A percentile compares a stretch with the other conserved stretches of the same genome.
Evolutionary conservation across 225 moss, liverwort and hornwort genomes (phyloP).

Genomic region (Lunularia cruciata): DNA sequence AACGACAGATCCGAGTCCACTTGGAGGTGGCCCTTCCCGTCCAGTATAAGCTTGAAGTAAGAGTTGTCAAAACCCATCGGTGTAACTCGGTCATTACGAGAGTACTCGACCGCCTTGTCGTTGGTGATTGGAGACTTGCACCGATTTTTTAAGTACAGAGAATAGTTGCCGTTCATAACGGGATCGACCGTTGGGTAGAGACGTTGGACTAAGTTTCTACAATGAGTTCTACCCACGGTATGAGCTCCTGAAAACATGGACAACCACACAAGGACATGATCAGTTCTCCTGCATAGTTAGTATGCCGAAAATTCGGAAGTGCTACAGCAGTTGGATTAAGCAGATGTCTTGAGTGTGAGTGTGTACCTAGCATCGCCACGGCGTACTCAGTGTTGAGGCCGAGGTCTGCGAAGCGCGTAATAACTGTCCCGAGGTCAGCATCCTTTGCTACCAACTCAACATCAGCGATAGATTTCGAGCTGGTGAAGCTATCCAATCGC

Average conservation of each 20-base stretch:
- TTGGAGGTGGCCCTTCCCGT: slow-evolving; percentile 52
- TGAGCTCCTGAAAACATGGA: slow-evolving; percentile 44
- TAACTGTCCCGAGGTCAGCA: slow-evolving; percentile 31
- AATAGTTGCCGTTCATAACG: slow-evolving; percentile 49
- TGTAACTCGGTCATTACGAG: slow-evolving; percentile 60
- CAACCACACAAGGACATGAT: neutral
- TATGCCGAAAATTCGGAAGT: neutral
- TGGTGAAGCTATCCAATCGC: slow-evolving; percentile 43
- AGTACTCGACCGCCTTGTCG: slow-evolving; percentile 47
- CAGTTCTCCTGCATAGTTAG: neutral
- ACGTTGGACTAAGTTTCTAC: slow-evolving; percentile 47
- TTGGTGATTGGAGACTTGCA: slow-evolving; percentile 33
- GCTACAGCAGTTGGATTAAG: neutral
- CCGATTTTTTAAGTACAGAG: slow-evolving; percentile 43
- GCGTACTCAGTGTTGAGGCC: slow-evolving; percentile 52
- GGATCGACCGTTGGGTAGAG: slow-evolving; percentile 58
- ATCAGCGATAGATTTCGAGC: slow-evolving; percentile 44
- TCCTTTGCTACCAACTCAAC: slow-evolving; percentile 42
- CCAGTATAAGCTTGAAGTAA: slow-evolving; percentile 51
- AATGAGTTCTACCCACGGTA: slow-evolving; percentile 62
- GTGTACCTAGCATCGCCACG: slow-evolving; percentile 52
- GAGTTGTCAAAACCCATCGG: slow-evolving; percentile 71
- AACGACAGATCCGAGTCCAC: slow-evolving; percentile 53
- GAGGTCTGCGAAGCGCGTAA: slow-evolving; percentile 44
- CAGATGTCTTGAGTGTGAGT: too few species aligned